Base-by-base conservation (phyloP, 257 asterid species). In the Solanum ossicruentum region DNA sequence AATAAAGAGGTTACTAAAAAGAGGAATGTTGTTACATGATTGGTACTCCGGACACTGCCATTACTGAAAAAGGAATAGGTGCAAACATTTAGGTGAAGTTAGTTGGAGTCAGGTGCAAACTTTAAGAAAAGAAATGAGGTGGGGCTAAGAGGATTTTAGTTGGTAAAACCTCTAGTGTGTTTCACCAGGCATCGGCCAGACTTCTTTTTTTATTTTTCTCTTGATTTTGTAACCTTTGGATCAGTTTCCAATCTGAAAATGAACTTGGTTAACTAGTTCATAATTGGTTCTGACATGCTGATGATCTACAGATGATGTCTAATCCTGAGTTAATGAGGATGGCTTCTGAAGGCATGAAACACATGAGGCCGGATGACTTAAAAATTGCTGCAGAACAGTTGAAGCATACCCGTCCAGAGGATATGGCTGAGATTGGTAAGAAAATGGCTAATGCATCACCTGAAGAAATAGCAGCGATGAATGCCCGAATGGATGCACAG, bases 311-410 rank as follows among this genome's bases (percentile, higher is more conserved):
- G 99, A 93, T 97, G 99, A 95, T 95, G 99, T 97, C 99, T 21
- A 97, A 97, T 92, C 99, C 99, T 2, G 98, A 97, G 23, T 84
- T 97, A 86, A 84, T 97, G 86, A 92, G 88, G 86, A 95, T 97
- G 99, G 99, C 98, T 86, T 87, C 99, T 47, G 99, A 95, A 90
- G 88, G 99, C 89, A 95, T 97, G 99, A 94, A 93, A 88, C 94
- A 91, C 88, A 88, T 95, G 87, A 92, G 93, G 91, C 94, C 98
- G 11, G 99, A 97, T 89, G 98, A 97, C 87, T 84, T 97, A 58
- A 97, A 87, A 90, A 88, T 75, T 84, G 99, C 99, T 89, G 96
- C 99, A 8, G 98, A 95, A 90, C 95, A 93, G 91, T 88, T 97
- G 94, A 95, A 97, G 88, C 94, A 95, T 85, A 91, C 97, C 36